Base-by-base conservation (phyloP, 2,329 filamentous ascomycete genomes). In the Metarhizium brunneum region DNA sequence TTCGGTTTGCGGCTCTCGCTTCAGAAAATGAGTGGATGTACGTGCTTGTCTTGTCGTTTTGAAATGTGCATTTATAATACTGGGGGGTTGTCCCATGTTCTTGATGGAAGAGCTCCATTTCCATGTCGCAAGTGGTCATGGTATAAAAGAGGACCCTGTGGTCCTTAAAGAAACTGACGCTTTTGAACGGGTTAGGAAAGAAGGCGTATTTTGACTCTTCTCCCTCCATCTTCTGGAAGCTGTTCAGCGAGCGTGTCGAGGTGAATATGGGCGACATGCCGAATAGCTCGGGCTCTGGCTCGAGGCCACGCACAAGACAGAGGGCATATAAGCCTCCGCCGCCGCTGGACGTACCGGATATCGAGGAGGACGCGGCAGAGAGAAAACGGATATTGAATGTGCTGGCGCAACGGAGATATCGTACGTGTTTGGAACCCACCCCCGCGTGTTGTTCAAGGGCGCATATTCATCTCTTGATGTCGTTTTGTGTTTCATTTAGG, bases 351-450 rank as follows among this genome's bases (percentile, higher is more conserved):
- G 70, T 80, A 6, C 77, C 78, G 5, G 63, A 77, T 51, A 76
- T 79, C 18, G 73, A 77, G 5, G 69, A 80, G 25, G 72, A 82
- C 65, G 75, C 78, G 1, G 68, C 72, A 2, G 78, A 82, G 64
- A 70, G 79, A 25, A 82, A 81, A 63, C 69, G 79, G 11, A 69
- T 80, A 1, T 59, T 82, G 25, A 81, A 81, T 54, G 75, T 82
- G 10, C 64, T 82, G 40, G 78, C 79, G 1, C 79, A 82, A 58
- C 71, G 79, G 49, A 70, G 79, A 68, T 82, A 82, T 55, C 69
- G 77, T 78, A 16, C 13, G 29, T 48, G 43, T n/a, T 25, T 35
- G 32, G 10, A 11, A 35, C 32, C 32, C 6, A 7, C 32, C 32
- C 32, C 10, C 10, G 32, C 10, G 32, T 35, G 25, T 35, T 35